Evolutionary conservation across 345 rosid genomes (phyloP).

Genomic region (Populus alba): DNA sequence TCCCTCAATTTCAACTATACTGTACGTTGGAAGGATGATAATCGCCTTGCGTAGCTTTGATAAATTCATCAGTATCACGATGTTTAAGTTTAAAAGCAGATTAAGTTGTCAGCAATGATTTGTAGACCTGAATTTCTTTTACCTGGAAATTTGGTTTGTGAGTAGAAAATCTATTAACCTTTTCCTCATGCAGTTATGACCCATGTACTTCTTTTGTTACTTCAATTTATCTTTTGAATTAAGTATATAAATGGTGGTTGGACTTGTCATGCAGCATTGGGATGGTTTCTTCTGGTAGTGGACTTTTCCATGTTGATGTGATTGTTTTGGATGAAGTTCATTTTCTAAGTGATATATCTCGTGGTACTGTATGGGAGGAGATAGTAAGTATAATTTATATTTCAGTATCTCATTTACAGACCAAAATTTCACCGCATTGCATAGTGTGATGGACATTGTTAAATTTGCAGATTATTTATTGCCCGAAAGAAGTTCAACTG

Average conservation of each 20-base stretch:
- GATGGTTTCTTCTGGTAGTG: conserved; percentile 74
- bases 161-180: neutral
- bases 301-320: conserved; percentile 83
- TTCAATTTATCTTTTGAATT: conserved; percentile 9
- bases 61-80: neutral
- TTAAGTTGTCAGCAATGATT: neutral
- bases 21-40: neutral
- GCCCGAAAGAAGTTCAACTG: conserved; percentile 87
- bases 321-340: conserved; percentile 98
- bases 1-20: no score
- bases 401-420: conserved; percentile 2
- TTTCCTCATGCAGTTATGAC: conserved; percentile 4
- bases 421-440: neutral
- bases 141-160: neutral
- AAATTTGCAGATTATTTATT: conserved; percentile 72
- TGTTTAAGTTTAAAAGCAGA: neutral
- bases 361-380: conserved; percentile 81
- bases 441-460: conserved; percentile 3
- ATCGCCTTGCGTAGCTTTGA: no score
- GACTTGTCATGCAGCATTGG: conserved; percentile 74
- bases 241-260: conserved; percentile 11
- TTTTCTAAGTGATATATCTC: conserved; percentile 85
- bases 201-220: neutral
- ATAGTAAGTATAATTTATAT: conserved; percentile 15
- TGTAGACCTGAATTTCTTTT: neutral